Percentiles rank a stretch among this genome's conserved stretches.
phyloP scores from a whole-genome alignment of 1,284 basidiomycete species.

The Rhodotorula sp. region DNA sequence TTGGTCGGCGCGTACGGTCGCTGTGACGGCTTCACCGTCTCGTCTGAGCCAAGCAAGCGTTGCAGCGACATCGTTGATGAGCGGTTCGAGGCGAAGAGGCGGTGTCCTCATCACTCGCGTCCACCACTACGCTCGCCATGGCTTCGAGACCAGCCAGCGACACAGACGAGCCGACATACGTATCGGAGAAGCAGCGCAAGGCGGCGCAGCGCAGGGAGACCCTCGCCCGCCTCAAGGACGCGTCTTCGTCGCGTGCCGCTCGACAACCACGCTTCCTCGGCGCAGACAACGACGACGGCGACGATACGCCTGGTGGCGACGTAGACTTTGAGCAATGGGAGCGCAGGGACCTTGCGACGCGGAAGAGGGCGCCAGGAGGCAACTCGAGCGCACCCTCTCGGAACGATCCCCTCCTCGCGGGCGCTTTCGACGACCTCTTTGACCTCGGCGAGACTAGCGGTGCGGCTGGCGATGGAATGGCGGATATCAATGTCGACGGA shows the following conservation, averaged over 20 bases:
- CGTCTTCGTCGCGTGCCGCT: neutral
- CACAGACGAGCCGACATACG: neutral
- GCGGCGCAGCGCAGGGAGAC: constrained; percentile 5
- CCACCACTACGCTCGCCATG: neutral
- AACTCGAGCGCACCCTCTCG: neutral
- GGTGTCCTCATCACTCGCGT: neutral
- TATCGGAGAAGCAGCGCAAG: constrained; percentile 2
- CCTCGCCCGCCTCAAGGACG: constrained; percentile 16
- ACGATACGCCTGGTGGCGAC: neutral
- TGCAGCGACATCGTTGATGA: constrained; percentile 10
- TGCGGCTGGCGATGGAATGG: constrained; percentile 1
- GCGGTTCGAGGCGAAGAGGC: neutral
- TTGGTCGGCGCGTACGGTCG: constrained; percentile 26
- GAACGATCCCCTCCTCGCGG: constrained; percentile 17
- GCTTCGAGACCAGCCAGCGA: neutral
- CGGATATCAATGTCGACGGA: constrained; percentile 47
- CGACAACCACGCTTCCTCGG: constrained; percentile 22
- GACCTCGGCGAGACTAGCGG: constrained; percentile 18
- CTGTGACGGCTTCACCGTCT: neutral
- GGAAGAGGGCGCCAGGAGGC: neutral
- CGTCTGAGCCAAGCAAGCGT: constrained; percentile 9
- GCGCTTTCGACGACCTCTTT: constrained; percentile 36
- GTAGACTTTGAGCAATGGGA: constrained; percentile 1
- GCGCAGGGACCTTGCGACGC: neutral
- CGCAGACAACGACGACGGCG: constrained; percentile 18